Base-by-base conservation (phyloP, 805 yeast species). In the Candida dajiaensis region DNA sequence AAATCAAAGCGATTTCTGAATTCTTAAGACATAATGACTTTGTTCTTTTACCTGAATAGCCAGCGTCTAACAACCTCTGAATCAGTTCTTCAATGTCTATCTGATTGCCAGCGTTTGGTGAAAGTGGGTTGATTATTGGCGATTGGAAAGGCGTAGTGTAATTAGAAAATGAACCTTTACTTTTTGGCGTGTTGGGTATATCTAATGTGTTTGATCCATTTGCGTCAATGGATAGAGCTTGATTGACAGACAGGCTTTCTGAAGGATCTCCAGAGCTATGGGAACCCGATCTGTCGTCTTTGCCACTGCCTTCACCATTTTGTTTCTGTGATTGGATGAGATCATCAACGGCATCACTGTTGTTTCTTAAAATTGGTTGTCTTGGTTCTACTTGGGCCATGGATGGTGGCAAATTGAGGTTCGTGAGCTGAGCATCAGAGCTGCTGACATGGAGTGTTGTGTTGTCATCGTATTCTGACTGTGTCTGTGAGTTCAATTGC, bases 1-100 rank as follows among this genome's bases (percentile, higher is more conserved):
- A 94, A 39, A 94, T 83, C 53, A 80, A 74, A 22, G 89, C 85
- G 52, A 94, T 90, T 62, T 94, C 97, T n/a, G 83, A 73, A 64
- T 84, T 87, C 59, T 92, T 92, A 47, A 94, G 70, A 65, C 98
- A 90, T 40, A 94, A 83, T 50, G 81, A 78, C 67, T 88, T 89
- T 10, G 97, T 89, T 60, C 96, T 77, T 64, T 92, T 94, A 8
- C 97, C 98, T 12, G 90, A 79, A 67, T 94, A 94, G 10, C 98
- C 99, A 1, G 97, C 96, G 68, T 94, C 98, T 52, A 94, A 73
- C 52, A 94, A 73, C 56, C 95, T 73, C 69, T 90, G 97, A 50
- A 94, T 94, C 42, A 88, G 72, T 59, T 88, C 95, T 66, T 94
- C 99, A 40, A 94, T 76, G 62, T 90, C 81, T 18, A 71, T 52